Evolutionary conservation across 805 yeast species (phyloP), one percentile per base, ranked within the genome.

Genomic region (Ogataea saltuana): DNA sequence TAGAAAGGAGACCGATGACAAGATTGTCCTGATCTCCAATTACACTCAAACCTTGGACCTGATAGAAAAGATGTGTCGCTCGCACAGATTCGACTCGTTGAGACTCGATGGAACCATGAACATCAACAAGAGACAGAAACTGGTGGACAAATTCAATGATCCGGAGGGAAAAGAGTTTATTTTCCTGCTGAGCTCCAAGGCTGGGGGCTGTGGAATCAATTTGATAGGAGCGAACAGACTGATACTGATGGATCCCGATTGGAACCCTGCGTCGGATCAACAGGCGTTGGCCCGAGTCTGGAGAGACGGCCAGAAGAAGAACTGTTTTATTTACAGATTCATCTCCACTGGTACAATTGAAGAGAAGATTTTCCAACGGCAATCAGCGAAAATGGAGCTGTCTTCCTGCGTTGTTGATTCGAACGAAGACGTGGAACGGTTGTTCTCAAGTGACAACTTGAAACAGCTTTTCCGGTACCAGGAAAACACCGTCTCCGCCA

Each of bases 181-280:
- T 2, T 93, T 93, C 55, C 70, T 93, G 46, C 70, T 93, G 40
- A 87, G 96, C 60, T 87, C 96, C 6, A 93, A 93, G 64, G 99
- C 99, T 1, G 99, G 99, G 55, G 99, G 99, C 1, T 93, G 99
- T 71, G 99, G 99, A 67, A 88, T 93, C 57, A 93, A 93, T 62
- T 75, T 93, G 55, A 91, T 93, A 56, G 99, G 99, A 10, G 99
- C 98, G 2, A 93, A 93, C 53, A 74, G 99, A 49, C 70, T 93
- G 49, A 79, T 93, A 16, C 69, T 93, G 36, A 72, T 93, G 59
- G 99, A 93, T 61, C 83, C 83, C 0, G 99, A 93, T 62, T 93
- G 99, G 99, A 91, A 91, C 58, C 99, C 99, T 0, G 98, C 99
- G 0, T 84, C 96, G 1, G 99, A 91, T 60, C 98, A 93, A 62